Percentiles rank a stretch among this genome's conserved stretches.
phyloP scores from a whole-genome alignment of 2,329 filamentous ascomycete species.

The Pyrenochaeta sp. region DNA sequence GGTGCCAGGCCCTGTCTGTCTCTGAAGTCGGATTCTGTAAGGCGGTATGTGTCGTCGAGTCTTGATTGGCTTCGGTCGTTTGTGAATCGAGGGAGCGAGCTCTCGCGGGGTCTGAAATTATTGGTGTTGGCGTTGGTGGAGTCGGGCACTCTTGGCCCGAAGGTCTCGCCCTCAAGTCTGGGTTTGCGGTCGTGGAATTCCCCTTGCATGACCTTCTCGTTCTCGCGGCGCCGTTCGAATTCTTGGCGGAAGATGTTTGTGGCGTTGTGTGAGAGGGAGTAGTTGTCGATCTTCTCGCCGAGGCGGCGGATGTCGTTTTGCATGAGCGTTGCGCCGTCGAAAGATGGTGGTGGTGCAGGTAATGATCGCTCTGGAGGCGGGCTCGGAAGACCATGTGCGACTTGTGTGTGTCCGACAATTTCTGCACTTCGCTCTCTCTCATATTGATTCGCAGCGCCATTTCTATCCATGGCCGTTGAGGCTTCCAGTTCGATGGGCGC shows the following conservation, averaged over 20 bases:
- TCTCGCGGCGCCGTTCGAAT: slow-evolving; percentile 34
- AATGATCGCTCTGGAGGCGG: slow-evolving; percentile 18
- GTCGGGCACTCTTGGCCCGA: slow-evolving; percentile 1
- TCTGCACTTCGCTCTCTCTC: not conserved
- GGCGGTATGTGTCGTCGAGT: slow-evolving; percentile 8
- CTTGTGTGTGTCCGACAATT: not conserved
- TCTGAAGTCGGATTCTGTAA: slow-evolving; percentile 10
- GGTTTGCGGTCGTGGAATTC: slow-evolving; percentile 33
- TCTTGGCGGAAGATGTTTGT: slow-evolving; percentile 19
- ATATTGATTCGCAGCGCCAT: slow-evolving; percentile 1
- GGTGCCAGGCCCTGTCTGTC: slow-evolving; percentile 9
- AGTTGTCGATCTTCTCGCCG: slow-evolving; percentile 43
- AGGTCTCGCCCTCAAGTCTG: slow-evolving; percentile 13
- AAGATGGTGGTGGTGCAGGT: slow-evolving; percentile 15
- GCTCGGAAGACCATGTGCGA: slow-evolving; percentile 5
- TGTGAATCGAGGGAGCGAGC: slow-evolving; percentile 11
- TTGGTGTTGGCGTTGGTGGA: slow-evolving; percentile 1
- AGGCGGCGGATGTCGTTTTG: slow-evolving; percentile 41
- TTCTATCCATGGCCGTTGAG: slow-evolving; percentile 2
- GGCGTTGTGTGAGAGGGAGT: slow-evolving; percentile 26
- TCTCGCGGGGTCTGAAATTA: slow-evolving; percentile 5
- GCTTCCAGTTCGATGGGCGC: slow-evolving; percentile 45
- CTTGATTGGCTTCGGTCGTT: slow-evolving; percentile 6
- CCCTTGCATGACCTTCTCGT: slow-evolving; percentile 39
- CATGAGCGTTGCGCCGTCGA: slow-evolving; percentile 34